phyloP scores from a whole-genome alignment of 176 grass and related monocot species.

The Musa beccarii region DNA sequence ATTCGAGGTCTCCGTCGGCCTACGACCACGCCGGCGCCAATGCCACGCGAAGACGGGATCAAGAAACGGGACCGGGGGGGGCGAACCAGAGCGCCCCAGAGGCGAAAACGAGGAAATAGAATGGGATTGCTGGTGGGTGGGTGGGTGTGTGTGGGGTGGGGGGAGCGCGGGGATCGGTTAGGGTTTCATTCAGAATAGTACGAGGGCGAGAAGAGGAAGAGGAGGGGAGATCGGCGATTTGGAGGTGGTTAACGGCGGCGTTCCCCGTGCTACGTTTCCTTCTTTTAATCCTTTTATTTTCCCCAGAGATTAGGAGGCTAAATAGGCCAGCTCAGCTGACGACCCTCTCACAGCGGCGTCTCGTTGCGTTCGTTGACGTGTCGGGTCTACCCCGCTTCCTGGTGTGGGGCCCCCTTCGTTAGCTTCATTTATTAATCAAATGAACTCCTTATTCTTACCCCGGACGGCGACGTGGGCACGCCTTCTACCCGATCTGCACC shows the following conservation, averaged over 20 bases:
- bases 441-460: too few relatives aligned
- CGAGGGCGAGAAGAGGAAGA: neutral
- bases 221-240: neutral
- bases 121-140: neutral
- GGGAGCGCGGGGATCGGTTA: neutral
- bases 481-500: too few relatives aligned
- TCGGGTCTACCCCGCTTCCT: neutral
- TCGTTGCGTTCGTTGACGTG: neutral
- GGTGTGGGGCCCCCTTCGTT: neutral
- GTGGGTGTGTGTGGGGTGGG: neutral
- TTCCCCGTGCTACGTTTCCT: neutral
- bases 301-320: neutral
- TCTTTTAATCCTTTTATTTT: neutral
- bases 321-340: neutral
- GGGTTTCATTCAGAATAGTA: neutral
- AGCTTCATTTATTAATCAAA: neutral
- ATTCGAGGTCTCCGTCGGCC: constrained; percentile 2
- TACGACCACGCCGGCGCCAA: constrained; percentile 13
- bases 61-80: constrained; percentile 11
- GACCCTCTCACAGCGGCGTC: neutral
- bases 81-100: neutral
- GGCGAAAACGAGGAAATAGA: neutral
- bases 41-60: constrained; percentile 2
- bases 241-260: neutral
- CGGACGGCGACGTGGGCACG: too few relatives aligned